Evolutionary conservation across 1,284 basidiomycete genomes (phyloP), one percentile per base, ranked within the genome.

Genomic region (Apiotrichum gracile): DNA sequence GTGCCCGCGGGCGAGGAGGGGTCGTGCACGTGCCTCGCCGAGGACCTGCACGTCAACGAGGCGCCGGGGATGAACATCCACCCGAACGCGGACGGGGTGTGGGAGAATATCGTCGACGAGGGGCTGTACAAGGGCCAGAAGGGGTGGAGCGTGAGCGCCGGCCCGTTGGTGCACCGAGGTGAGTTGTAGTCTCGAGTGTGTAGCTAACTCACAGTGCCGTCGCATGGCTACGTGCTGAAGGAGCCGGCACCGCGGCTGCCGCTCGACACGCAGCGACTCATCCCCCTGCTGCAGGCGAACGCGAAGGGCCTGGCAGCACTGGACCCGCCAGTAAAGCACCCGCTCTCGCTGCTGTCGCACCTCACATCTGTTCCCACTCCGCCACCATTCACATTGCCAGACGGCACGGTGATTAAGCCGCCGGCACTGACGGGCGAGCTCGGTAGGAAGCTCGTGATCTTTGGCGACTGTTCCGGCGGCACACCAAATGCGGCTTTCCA

Each of bases 151-250:
- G 84, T 90, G 2, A 82, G 85, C 65, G 91, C 87, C 14, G 89
- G 87, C 0, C 86, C 87, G 1, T 86, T 94, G 54, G 66, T 78
- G 29, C 91, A 94, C 73, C 80, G 90, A 77, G 85, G 90, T 89
- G 52, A 52, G 78, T 66, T 19, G 52, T 44, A 3, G 6, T 7
- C 4, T 5, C 29, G 2, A 19, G 22, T 6, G 10, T 6, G 21
- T 12, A 26, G 38, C 47, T 52, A 29, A 54, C 55, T 45, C 17
- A 9, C 9, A 91, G 90, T 88, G 58, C 84, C 86, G 2, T 89
- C 87, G 61, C 74, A 93, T 41, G 91, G 90, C 16, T 94, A 87
- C 67, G 77, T 91, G 33, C 80, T 94, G 55, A 78, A 81, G 50
- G 90, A 92, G 68, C 72, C 79, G 8, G 72, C 71, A 17, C 72